Percentiles rank a stretch among this genome's conserved stretches.
phyloP scores from a whole-genome alignment of 164 flowering plant species.

The Tetracentron sinense region DNA sequence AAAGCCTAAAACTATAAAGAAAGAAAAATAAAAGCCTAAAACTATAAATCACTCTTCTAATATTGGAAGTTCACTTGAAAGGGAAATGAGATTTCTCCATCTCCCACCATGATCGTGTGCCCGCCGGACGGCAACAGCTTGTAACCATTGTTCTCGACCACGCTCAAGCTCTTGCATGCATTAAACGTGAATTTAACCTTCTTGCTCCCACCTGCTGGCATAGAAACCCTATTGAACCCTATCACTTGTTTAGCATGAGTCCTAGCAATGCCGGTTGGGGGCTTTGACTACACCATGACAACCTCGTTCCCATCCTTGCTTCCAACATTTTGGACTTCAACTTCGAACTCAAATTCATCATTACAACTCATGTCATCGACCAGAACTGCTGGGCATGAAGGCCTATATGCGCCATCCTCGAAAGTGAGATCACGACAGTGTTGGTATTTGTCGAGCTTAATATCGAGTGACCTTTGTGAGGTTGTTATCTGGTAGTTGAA shows the following conservation, averaged over 20 bases:
- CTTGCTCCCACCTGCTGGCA: not conserved
- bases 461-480: conserved; percentile 4
- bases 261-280: conserved; percentile 10
- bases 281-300: conserved; percentile 8
- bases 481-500: conserved; percentile 19
- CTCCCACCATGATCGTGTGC: conserved; percentile 19
- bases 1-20: no score
- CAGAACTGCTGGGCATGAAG: not conserved
- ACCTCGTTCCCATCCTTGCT: not conserved
- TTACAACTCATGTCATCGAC: not conserved
- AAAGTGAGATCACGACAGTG: conserved; percentile 14
- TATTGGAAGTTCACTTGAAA: conserved; percentile 2
- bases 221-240: not conserved
- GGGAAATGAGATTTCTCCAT: conserved; percentile 12
- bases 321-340: conserved; percentile 17
- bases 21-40: not conserved
- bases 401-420: not conserved
- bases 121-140: conserved; percentile 17
- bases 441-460: conserved; percentile 1
- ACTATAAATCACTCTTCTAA: not conserved
- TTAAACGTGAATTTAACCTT: conserved; percentile 15
- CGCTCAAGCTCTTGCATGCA: conserved; percentile 18
- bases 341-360: conserved; percentile 3
- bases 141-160: conserved; percentile 13
- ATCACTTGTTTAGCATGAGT: conserved; percentile 5